Evolutionary conservation across 257 asterid species (phyloP).

Genomic region (Solanum gandarillasii): DNA sequence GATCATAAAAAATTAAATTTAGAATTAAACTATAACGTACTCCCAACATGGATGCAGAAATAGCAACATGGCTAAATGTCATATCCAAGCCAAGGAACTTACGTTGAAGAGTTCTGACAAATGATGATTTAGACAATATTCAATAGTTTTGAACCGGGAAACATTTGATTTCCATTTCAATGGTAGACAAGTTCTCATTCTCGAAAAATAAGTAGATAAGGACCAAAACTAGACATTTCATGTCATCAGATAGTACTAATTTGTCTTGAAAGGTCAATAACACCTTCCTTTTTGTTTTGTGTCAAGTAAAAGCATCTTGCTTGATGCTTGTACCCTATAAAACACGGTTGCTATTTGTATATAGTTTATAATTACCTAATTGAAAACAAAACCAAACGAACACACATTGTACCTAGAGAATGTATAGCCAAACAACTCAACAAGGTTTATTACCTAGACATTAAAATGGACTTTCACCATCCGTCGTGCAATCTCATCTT

Average conservation of each 20-base stretch:
- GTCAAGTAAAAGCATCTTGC: neutral
- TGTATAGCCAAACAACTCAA: neutral
- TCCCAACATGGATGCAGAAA: too few species aligned
- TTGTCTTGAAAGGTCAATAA: neutral
- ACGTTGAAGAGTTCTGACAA: neutral
- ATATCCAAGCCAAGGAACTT: neutral
- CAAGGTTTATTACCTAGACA: neutral
- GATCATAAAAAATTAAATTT: neutral
- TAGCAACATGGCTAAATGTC: neutral
- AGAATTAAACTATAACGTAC: neutral
- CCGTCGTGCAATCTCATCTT: neutral
- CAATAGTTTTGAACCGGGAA: rapidly evolving
- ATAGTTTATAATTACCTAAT: neutral
- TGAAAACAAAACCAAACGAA: too few species aligned
- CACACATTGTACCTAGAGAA: neutral
- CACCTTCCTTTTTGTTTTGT: neutral
- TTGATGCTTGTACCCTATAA: neutral
- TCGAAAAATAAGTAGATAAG: neutral
- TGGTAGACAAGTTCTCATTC: neutral
- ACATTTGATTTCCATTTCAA: too few species aligned
- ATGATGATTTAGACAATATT: too few species aligned
- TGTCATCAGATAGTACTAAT: neutral
- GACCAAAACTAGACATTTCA: neutral
- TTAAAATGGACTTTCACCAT: neutral
- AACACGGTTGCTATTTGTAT: neutral